Base-by-base conservation (phyloP, 2,329 filamentous ascomycete genomes). In the Neonectria ditissima region DNA sequence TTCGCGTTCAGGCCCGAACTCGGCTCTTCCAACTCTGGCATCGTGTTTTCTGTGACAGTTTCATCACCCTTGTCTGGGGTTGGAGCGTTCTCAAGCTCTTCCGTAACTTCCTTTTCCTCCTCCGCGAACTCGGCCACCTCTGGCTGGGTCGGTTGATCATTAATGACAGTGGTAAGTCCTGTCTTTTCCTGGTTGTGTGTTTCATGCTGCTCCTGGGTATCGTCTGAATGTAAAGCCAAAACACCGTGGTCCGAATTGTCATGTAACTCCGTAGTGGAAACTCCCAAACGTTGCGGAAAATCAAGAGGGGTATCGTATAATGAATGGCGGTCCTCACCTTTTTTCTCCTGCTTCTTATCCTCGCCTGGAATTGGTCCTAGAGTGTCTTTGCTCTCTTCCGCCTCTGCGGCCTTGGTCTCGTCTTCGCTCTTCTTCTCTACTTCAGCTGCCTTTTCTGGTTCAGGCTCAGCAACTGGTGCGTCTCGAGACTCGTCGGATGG, bases 311-410 rank as follows among this genome's bases (percentile, higher is more conserved):
- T 75, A 80, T 80, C 73, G 76, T 75, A 71, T 73, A 77, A 73
- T 74, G 69, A 75, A 77, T 69, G 66, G 64, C 71, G 66, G 71
- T 78, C 76, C 81, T 83, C 78, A 83, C 81, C 81, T 83, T 80
- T 82, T 69, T 76, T 78, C 59, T 72, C 70, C 65, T 69, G 74
- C 67, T 75, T 79, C 64, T 78, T 77, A 11, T 58, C 55, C 53
- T 78, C 76, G 48, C 70, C 68, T 51, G 76, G 73, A 62, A 81
- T 81, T 26, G 78, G 78, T 28, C 76, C 78, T 64, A 81, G 72
- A 5, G 70, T 76, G 62, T 82, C 80, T 67, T 80, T 80, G 59
- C 74, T 77, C 71, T 82, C 77, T 47, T 76, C 75, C 55, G 75
- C 76, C 62, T 69, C 69, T 58, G 69, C 69, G 39, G 67, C 59